Percentiles rank a stretch among this genome's conserved stretches.
These are phyloP conservation scores for Globisporangium barbulae DNA, from an alignment of 352 stramenopile genomes.

Conservation along the genomic window DNA sequence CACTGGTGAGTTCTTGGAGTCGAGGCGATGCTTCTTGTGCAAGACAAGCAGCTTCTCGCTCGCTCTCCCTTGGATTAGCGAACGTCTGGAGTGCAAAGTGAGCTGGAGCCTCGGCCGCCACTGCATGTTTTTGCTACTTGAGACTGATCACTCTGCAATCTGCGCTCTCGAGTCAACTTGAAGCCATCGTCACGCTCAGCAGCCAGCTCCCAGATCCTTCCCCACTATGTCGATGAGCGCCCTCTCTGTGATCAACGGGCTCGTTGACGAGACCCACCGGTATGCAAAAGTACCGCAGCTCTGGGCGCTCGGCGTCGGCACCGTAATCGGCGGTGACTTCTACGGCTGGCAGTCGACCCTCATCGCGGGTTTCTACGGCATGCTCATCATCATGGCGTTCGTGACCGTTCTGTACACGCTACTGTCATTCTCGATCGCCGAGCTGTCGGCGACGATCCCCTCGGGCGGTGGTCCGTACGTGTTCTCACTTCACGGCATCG, in stretches of 20 bases:
- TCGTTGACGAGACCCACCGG: constrained; percentile 27
- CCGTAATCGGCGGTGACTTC: constrained; percentile 69
- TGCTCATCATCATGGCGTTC: constrained; percentile 54
- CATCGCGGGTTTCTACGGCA: constrained; percentile 57
- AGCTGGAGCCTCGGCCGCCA: not conserved
- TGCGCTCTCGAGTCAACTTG: not conserved
- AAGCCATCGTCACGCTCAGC: constrained; percentile 1
- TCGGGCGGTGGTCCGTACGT: constrained; percentile 64
- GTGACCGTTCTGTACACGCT: constrained; percentile 68
- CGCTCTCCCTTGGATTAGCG: not conserved
- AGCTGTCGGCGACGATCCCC: constrained; percentile 58
- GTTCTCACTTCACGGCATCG: constrained; percentile 61
- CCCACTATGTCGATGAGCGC: not conserved
- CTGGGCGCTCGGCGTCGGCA: constrained; percentile 62
- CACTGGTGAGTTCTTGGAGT: not conserved
- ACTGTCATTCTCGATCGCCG: constrained; percentile 69
- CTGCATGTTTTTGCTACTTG: not conserved
- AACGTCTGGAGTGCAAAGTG: not conserved
- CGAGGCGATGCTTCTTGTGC: not conserved
- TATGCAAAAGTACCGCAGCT: constrained; percentile 61
- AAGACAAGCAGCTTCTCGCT: not conserved
- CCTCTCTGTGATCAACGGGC: constrained; percentile 5
- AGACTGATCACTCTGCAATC: constrained; percentile 25
- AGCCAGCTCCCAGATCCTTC: not conserved
- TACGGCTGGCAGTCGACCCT: constrained; percentile 71